Conservation (phyloP, 2,329 filamentous ascomycete genomes). For the Akanthomyces muscarius region DNA sequence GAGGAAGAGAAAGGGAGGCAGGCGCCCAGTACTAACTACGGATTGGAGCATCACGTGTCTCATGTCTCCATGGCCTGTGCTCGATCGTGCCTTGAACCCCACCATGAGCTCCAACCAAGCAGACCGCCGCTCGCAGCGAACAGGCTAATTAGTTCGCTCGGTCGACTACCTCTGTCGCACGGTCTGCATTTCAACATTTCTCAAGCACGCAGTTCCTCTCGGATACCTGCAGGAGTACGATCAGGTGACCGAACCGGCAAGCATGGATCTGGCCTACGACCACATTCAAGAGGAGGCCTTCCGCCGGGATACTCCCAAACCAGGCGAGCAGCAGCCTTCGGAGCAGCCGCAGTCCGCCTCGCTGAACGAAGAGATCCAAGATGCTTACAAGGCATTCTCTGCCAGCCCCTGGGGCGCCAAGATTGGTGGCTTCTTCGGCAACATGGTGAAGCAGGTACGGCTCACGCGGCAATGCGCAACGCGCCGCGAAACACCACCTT, state of each 20-base stretch:
- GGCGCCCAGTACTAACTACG: neutral
- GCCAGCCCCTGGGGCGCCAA: conserved; percentile 85
- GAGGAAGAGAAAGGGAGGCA: too few relatives aligned
- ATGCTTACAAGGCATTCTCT: conserved; percentile 92
- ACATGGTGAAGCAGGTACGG: conserved; percentile 83
- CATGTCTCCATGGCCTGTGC: conserved; percentile 5
- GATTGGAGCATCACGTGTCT: conserved; percentile 3
- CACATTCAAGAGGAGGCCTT: conserved; percentile 85
- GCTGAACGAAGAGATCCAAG: conserved; percentile 84
- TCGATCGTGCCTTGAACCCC: conserved; percentile 13
- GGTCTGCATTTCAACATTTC: neutral
- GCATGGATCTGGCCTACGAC: conserved; percentile 96
- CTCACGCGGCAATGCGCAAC: conserved; percentile 11
- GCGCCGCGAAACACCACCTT: too few relatives aligned
- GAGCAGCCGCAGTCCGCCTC: conserved; percentile 46
- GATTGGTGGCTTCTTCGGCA: conserved; percentile 84
- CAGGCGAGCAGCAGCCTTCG: conserved; percentile 35
- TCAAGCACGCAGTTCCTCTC: neutral
- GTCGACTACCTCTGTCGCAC: neutral
- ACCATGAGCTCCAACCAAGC: conserved; percentile 4
- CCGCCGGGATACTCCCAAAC: conserved; percentile 49
- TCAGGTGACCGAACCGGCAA: conserved; percentile 1
- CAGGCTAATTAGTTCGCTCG: neutral
- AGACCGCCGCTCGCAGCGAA: conserved; percentile 1
- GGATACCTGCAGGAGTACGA: neutral